phyloP scores from a whole-genome alignment of 371 early-diverging fungal genomes.

The Antonospora locustae region DNA sequence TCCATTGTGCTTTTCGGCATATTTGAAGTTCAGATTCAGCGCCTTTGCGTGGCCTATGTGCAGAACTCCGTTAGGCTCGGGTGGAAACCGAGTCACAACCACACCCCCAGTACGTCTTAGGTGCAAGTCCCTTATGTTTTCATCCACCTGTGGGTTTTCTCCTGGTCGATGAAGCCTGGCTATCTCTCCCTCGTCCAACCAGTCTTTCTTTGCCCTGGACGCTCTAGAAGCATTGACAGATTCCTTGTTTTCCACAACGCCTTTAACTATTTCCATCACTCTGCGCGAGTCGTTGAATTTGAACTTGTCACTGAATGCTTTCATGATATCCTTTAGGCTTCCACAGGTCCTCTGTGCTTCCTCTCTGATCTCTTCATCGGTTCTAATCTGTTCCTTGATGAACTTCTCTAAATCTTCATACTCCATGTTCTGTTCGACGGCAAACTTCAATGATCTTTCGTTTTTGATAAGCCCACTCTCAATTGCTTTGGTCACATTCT shows the following conservation, averaged over 20 bases:
- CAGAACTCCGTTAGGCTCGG: slow-evolving; percentile 93
- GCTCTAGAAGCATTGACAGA: no score
- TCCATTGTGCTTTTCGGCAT: slow-evolving; percentile 77
- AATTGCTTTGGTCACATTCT: no score
- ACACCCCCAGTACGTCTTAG: slow-evolving; percentile 76
- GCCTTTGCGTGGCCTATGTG: slow-evolving; percentile 99
- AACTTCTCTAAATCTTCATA: no score
- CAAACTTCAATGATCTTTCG: no score
- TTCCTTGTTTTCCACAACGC: neutral
- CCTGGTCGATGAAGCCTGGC: slow-evolving; percentile 76
- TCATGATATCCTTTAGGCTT: neutral
- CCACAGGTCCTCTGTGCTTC: neutral
- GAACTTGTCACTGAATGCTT: neutral
- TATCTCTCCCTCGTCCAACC: slow-evolving; percentile 51
- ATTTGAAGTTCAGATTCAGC: slow-evolving; percentile 93
- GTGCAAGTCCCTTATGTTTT: slow-evolving; percentile 74
- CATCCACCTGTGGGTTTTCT: slow-evolving; percentile 83
- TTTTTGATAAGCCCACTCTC: no score
- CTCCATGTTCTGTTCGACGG: no score
- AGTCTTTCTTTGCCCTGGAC: slow-evolving; percentile 8
- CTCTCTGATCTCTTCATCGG: neutral
- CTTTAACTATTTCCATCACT: neutral
- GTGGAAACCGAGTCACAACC: slow-evolving; percentile 95
- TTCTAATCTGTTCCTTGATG: no score
- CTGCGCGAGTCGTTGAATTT: neutral